Percentiles rank a stretch among this genome's conserved stretches.
Conservation (phyloP, 2,329 filamentous ascomycete species). For the Tolypocladium amazonense region DNA sequence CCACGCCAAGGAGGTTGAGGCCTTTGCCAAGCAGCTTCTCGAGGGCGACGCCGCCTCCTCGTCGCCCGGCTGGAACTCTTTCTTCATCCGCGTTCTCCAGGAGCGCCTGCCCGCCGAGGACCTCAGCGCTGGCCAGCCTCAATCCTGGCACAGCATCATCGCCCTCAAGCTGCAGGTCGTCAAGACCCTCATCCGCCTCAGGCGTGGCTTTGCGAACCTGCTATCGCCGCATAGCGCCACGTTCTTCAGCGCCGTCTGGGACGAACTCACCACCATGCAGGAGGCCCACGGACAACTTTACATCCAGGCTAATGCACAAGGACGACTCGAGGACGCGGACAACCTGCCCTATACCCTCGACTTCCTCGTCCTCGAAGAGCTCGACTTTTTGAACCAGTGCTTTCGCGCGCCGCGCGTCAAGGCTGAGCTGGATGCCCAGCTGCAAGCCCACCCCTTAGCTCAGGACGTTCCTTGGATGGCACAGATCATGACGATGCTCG, state of each 20-base stretch:
- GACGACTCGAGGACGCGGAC: constrained; percentile 80
- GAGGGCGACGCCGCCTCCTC: constrained; percentile 11
- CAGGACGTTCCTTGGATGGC: constrained; percentile 69
- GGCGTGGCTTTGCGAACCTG: constrained; percentile 70
- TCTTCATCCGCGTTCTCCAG: constrained; percentile 74
- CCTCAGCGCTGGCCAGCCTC: constrained; percentile 38
- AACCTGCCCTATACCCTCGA: constrained; percentile 90
- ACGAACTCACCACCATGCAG: constrained; percentile 68
- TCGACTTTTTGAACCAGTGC: constrained; percentile 90
- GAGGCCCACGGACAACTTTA: constrained; percentile 71
- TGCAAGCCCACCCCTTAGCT: constrained; percentile 49
- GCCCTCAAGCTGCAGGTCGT: constrained; percentile 89
- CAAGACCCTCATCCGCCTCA: constrained; percentile 85
- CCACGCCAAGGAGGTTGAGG: constrained; percentile 74
- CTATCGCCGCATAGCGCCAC: constrained; percentile 72
- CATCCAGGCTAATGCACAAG: constrained; percentile 75
- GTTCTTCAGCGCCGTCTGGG: constrained; percentile 83
- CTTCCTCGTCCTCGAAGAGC: constrained; percentile 83
- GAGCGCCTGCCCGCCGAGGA: constrained; percentile 57
- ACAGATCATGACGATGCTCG: constrained; percentile 76
- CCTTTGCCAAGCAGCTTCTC: constrained; percentile 80
- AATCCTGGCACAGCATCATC: constrained; percentile 70
- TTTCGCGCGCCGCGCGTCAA: constrained; percentile 81
- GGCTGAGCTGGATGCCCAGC: constrained; percentile 74
- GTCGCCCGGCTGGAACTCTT: constrained; percentile 66